Evolutionary conservation across 345 rosid genomes (phyloP).

Genomic region (Salix arbutifolia): DNA sequence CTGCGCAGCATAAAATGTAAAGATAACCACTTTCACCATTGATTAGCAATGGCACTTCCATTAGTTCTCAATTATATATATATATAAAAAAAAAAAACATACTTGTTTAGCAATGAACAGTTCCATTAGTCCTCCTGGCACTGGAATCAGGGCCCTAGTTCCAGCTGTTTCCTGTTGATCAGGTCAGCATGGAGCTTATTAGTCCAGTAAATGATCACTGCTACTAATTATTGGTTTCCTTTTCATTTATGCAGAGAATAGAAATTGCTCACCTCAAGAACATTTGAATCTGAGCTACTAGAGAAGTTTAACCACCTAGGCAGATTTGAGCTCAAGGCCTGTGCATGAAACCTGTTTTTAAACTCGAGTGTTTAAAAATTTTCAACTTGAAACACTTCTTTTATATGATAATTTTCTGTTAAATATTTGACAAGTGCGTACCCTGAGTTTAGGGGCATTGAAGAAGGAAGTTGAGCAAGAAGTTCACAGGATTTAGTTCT

Average conservation of each 20-base stretch:
- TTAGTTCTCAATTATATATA: too few species aligned
- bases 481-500: conserved; percentile 63
- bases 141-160: conserved; percentile 78
- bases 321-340: conserved; percentile 62
- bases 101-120: conserved; percentile 74
- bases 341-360: conserved; percentile 52
- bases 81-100: background rate
- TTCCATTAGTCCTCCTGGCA: conserved; percentile 76
- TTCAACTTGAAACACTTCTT: background rate
- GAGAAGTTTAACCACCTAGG: conserved; percentile 65
- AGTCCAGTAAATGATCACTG: background rate
- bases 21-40: background rate
- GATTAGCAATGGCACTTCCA: background rate
- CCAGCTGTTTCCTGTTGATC: conserved; percentile 54
- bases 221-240: background rate
- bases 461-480: conserved; percentile 60
- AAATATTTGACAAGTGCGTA: conserved; percentile 27
- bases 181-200: background rate
- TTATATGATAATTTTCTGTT: background rate
- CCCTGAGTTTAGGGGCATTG: conserved; percentile 65
- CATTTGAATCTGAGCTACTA: conserved; percentile 42
- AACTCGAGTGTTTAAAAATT: background rate
- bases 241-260: background rate
- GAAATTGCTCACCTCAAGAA: conserved; percentile 41
- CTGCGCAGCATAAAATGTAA: conserved; percentile 26